Base-by-base conservation (phyloP, 805 yeast species). In the Limtongia smithiae region DNA sequence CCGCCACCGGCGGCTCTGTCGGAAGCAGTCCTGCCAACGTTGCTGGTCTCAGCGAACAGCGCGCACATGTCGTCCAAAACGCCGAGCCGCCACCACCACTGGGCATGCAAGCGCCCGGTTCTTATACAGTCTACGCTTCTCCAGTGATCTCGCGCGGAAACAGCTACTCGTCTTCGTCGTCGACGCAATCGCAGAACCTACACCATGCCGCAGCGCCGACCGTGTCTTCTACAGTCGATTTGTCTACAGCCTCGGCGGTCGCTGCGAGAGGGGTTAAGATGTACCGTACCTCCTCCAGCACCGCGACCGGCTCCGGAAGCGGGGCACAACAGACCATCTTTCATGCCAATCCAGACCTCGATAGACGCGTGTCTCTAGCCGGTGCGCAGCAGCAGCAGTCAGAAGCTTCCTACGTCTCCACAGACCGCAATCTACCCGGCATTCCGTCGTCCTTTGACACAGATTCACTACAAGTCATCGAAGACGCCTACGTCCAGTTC, bases 281-380 rank as follows among this genome's bases (percentile, higher is more conserved):
- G 21, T 46, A 43, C 44, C 49, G 30, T 22, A 28, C 41, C 17
- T 18, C 37, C 2, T 34, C 55, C 12, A 24, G 33, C 2, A 20
- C 39, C 24, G 14, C 44, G 15, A 9, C 15, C 18, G 28, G 47
- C 12, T n/a, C 32, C 14, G 24, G 14, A 9, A 42, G 46, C 1
- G 30, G 40, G 20, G 25, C 42, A 6, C 45, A 40, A 22, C 55
- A 51, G 33, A 36, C 47, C 6, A 39, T 51, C 14, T 51, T 51
- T 31, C 55, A 51, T 24, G 41, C 55, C 11, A 46, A 51, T 22
- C 55, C 55, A n/a, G 51, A 51, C 6, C 41, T 51, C 15, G 55
- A 46, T 30, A 48, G 51, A 4, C 43, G 49, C 11, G 44, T 51
- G 5, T 9, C 37, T 6, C 30, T 35, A 8, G 36, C 37, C 4